A percentile compares a stretch with the other conserved stretches of the same genome.
phyloP scores from a whole-genome alignment of 305 asterid species.

The Galium porrigens region DNA sequence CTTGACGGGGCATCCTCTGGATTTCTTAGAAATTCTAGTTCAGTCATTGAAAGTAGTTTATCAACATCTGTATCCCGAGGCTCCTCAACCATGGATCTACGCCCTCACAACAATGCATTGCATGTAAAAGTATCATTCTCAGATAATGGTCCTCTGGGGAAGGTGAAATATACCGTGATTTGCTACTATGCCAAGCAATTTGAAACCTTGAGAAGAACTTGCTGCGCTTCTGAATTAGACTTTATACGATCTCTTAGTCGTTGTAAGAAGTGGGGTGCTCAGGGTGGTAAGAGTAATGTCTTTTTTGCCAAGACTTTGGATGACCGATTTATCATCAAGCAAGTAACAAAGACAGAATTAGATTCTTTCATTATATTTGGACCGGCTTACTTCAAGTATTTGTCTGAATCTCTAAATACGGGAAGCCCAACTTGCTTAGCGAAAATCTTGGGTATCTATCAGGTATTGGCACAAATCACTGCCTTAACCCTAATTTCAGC shows the following conservation, averaged over 20 bases:
- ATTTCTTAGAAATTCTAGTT: slow-evolving; percentile 28
- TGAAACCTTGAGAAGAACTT: slow-evolving; percentile 49
- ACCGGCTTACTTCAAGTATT: slow-evolving; percentile 57
- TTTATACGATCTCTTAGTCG: slow-evolving; percentile 71
- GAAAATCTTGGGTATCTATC: slow-evolving; percentile 78
- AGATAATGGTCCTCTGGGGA: slow-evolving; percentile 57
- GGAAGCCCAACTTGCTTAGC: slow-evolving; percentile 86
- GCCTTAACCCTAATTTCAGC: slow-evolving; percentile 4
- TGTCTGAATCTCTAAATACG: slow-evolving; percentile 44
- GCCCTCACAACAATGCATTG: slow-evolving; percentile 27
- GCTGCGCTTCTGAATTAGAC: slow-evolving; percentile 53
- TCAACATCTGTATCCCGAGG: slow-evolving; percentile 33
- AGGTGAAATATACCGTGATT: slow-evolving; percentile 60
- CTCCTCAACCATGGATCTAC: slow-evolving; percentile 42
- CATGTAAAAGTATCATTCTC: slow-evolving; percentile 52
- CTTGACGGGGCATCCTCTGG: slow-evolving; percentile 43
- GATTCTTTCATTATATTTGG: slow-evolving; percentile 76
- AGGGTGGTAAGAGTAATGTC: slow-evolving; percentile 85
- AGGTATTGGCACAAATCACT: slow-evolving; percentile 32
- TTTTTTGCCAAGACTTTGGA: slow-evolving; percentile 76
- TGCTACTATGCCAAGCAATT: slow-evolving; percentile 66
- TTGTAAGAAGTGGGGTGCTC: slow-evolving; percentile 91
- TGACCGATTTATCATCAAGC: slow-evolving; percentile 74
- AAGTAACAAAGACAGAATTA: slow-evolving; percentile 70
- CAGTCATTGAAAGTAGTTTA: slow-evolving; percentile 34